phyloP scores from a whole-genome alignment of 208 protist species.

The Porcisia deanei region DNA sequence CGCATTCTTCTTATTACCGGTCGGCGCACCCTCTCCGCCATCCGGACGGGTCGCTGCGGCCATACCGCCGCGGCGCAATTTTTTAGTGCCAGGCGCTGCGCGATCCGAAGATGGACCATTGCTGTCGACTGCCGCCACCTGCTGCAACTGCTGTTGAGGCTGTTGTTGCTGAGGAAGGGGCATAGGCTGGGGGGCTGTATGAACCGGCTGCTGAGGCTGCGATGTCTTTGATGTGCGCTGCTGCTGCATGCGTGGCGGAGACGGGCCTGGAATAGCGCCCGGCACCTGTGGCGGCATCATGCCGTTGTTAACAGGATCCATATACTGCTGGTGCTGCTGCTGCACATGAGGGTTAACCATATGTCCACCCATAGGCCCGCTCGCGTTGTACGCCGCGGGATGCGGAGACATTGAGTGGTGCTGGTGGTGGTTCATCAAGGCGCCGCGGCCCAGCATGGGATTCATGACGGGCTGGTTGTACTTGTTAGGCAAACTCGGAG shows the following conservation, averaged over 20 bases:
- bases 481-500: conserved; percentile 28
- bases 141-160: conserved; percentile 28
- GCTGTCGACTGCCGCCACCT: conserved; percentile 46
- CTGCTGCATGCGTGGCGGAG: conserved; percentile 29
- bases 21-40: conserved; percentile 14
- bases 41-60: conserved; percentile 27
- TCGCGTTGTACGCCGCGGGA: conserved; percentile 20
- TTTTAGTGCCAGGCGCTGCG: conserved; percentile 25
- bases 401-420: conserved; percentile 27
- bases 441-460: conserved; percentile 17
- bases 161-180: conserved; percentile 27
- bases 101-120: conserved; percentile 40
- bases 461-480: conserved; percentile 24
- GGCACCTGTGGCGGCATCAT: conserved; percentile 23
- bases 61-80: conserved; percentile 56
- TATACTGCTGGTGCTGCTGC: conserved; percentile 45
- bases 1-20: conserved; percentile 18
- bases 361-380: conserved; percentile 17
- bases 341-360: conserved; percentile 27
- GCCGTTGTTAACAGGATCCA: conserved; percentile 29
- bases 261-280: conserved; percentile 17
- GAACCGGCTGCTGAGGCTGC: conserved; percentile 48
- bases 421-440: conserved; percentile 34
- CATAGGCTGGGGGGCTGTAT: conserved; percentile 25
- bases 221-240: conserved; percentile 37